Evolutionary conservation across 2,329 filamentous ascomycete species (phyloP), one percentile per base, ranked within the genome.

Genomic region (Tolypocladium inflatum): DNA sequence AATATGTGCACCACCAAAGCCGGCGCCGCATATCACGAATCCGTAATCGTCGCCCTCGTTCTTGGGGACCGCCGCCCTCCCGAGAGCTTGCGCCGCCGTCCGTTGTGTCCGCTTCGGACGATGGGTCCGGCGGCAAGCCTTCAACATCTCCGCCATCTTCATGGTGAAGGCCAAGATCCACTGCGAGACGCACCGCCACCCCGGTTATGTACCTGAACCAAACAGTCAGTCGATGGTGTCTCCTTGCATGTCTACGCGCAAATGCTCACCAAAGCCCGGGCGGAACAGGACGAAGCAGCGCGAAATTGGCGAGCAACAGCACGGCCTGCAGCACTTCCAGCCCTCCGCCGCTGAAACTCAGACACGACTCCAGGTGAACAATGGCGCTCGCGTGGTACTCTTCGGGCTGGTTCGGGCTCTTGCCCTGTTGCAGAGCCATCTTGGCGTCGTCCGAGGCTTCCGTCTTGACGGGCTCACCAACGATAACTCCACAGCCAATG

Each of bases 1-100:
- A 93, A 73, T 97, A 97, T 2, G 92, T 92, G 74, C 91, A 96
- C 93, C 94, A 97, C 91, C 92, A 97, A 17, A 97, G 78, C 38
- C 93, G 83, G 58, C 93, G 82, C 55, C 91, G 85, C 62, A 96
- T 81, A 70, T 97, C 94, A 56, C 93, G 85, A 43, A 91, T 81
- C 81, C 91, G 97, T 71, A 96, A 85, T 58, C 90, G 82, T 54
- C 89, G 82, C 78, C 71, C 87, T 72, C 77, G 89, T 80, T 72
- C 79, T 67, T 74, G 71, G 61, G 66, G 73, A 63, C 66, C 71
- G 63, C 68, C 65, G 64, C 68, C 65, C 42, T 68, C 66, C n/a
- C 62, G 61, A 66, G 71, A 58, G 57, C 68, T 55, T 65, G 51
- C 41, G 17, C 73, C 53, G 64, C 62, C 69, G n/a, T 68, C 70